phyloP scores from a whole-genome alignment of 148 eudicot genomes.

The Chenopodium formosanum region DNA sequence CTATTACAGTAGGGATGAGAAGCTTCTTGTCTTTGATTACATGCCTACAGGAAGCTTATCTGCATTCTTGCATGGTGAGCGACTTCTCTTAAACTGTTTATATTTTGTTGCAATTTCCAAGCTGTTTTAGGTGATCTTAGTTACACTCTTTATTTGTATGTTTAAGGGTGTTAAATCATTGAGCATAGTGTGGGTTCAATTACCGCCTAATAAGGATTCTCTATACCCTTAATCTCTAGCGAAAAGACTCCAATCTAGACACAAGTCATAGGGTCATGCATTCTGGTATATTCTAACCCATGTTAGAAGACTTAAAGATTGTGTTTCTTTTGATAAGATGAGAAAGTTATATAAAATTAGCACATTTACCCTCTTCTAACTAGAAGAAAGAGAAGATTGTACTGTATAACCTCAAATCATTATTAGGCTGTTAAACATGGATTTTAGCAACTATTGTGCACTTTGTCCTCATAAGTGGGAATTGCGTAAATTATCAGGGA shows the following conservation, averaged over 20 bases:
- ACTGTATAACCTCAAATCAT: neutral
- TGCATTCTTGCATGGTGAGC: conserved; percentile 81
- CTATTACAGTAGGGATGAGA: conserved; percentile 76
- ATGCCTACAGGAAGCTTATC: conserved; percentile 89
- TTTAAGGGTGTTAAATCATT: neutral
- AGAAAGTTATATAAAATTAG: neutral
- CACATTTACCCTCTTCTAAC: neutral
- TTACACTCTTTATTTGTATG: neutral
- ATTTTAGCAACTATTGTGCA: conserved; percentile 3
- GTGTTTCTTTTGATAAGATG: too few species aligned
- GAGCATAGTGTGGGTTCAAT: neutral
- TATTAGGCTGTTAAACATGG: neutral
- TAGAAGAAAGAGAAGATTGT: neutral
- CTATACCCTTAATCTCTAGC: neutral
- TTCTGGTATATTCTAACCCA: neutral
- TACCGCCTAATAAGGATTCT: neutral
- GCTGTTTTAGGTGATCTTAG: neutral
- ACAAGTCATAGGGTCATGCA: neutral
- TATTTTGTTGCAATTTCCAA: neutral
- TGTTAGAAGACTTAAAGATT: neutral
- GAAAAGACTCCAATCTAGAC: neutral
- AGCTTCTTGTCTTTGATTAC: conserved; percentile 85
- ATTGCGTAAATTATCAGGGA: neutral
- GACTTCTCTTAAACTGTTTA: neutral
- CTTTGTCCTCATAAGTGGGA: neutral